Base-by-base conservation (phyloP, 2,329 filamentous ascomycete genomes). In the Pseudogymnoascus sp. region DNA sequence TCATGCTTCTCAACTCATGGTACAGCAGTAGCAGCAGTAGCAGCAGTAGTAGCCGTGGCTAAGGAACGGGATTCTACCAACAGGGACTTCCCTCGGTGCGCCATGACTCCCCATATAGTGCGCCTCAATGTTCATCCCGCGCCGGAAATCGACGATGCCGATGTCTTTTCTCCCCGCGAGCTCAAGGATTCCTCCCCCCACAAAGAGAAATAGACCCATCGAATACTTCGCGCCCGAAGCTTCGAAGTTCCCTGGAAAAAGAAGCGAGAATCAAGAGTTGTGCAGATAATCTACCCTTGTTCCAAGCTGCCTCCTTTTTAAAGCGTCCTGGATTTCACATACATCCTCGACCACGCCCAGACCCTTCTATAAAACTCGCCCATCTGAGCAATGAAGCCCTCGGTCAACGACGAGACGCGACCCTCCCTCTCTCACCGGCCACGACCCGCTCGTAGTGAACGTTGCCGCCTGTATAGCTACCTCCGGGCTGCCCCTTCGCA, bases 181-280 rank as follows among this genome's bases (percentile, higher is more conserved):
- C 17, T 33, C 29, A 35, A 56, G 50, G 26, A n/a, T 33, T n/a
- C 26, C 29, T 29, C 11, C 50, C 46, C 50, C 29, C 50, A 56
- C 50, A 31, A 33, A 56, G 23, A 19, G 50, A 33, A 26, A 13
- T 56, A 56, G n/a, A 33, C n/a, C 50, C 26, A 56, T 56, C 50
- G 13, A 56, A 33, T 33, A 11, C 26, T 19, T 19, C 10, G 26
- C 26, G 9, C 17, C 17, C 29, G 10, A 56, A 56, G 10, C 50
- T 15, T 56, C 29, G 29, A 35, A 13, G 13, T 56, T 19, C 17
- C 50, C 11, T 19, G 17, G 21, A 56, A 56, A 10, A 33, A n/a
- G 50, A 56, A 56, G 50, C 50, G 29, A 56, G 10, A 56, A 56
- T 33, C 29, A 56, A 56, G 50, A 56, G 50, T 53, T 53, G 46